Base-by-base conservation (phyloP, 352 stramenopile genomes). In the Pythium phragmitis region DNA sequence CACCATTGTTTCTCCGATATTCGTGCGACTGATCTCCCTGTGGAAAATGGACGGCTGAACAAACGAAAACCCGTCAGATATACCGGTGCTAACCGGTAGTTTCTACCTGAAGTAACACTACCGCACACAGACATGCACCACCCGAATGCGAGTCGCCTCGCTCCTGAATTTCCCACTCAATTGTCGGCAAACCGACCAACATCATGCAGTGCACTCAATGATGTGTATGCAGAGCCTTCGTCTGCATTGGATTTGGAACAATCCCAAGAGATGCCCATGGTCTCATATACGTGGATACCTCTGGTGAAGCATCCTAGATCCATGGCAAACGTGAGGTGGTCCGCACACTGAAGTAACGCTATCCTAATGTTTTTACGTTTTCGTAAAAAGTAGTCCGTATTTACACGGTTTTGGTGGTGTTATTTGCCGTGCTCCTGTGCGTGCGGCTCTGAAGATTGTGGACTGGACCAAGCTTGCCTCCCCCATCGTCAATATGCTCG, bases 41-140 rank as follows among this genome's bases (percentile, higher is more conserved):
- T 37, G 60, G 53, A 66, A 77, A 80, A 80, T 80, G 73, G 69
- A 80, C 73, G 73, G 70, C 73, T 77, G 66, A 65, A 64, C 63
- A 72, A 52, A 53, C 59, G 57, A 69, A 70, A 63, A 64, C 62
- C 54, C 56, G 26, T 63, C 57, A 57, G 64, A 70, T 59, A 58
- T 46, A 72, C 60, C 60, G 68, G 65, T 72, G 65, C 1, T 34
- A 58, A 71, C 65, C 58, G 65, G 65, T 71, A 19, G 19, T 42
- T 55, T 11, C 19, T 7, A 2, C 14, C 49, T 70, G 65, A 71
- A 71, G 65, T 71, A 71, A 19, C 65, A 26, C 8, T 52, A 66
- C 11, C 34, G 49, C 48, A 62, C 64, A 70, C 41, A 70, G 37
- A 70, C 50, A 70, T 70, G 64, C 64, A 65, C 34, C 63, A 64